A percentile compares a stretch with the other conserved stretches of the same genome.
These are phyloP conservation scores for Cyberlindnera meyerae DNA, from an alignment of 805 yeast species.

Conservation along the genomic window DNA sequence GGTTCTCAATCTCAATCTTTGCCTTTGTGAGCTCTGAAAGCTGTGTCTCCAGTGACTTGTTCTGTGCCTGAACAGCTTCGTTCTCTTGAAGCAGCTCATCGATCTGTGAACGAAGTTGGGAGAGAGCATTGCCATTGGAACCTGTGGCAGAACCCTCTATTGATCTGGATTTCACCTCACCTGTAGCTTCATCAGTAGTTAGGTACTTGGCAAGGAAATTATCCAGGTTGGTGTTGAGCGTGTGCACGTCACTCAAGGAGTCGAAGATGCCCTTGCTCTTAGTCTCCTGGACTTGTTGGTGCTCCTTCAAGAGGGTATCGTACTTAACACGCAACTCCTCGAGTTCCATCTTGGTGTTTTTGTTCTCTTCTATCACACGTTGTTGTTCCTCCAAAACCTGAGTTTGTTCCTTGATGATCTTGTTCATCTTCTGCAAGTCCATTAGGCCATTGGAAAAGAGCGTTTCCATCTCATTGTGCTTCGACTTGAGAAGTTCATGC, in stretches of 20 bases:
- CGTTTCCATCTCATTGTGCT: conserved; percentile 44
- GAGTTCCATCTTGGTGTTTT: conserved; percentile 40
- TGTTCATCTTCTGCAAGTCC: conserved; percentile 49
- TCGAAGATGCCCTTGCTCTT: conserved; percentile 26
- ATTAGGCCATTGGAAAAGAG: conserved; percentile 48
- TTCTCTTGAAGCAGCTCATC: conserved; percentile 49
- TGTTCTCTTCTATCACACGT: conserved; percentile 38
- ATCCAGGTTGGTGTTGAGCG: conserved; percentile 27
- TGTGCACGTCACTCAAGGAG: conserved; percentile 27
- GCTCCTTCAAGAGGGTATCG: conserved; percentile 41
- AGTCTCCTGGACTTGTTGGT: conserved; percentile 35
- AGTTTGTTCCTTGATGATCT: conserved; percentile 50
- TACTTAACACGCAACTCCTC: conserved; percentile 43
- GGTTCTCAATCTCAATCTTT: conserved; percentile 25
- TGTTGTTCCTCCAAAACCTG: conserved; percentile 38
- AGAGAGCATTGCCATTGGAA: conserved; percentile 6
- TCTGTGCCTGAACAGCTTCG: conserved; percentile 34
- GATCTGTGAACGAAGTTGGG: conserved; percentile 47
- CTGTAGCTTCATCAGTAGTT: conserved; percentile 16
- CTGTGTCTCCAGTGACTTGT: conserved; percentile 32
- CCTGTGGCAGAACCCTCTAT: background rate
- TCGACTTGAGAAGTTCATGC: conserved; percentile 36
- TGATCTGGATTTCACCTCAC: conserved; percentile 13
- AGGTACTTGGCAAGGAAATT: conserved; percentile 25
- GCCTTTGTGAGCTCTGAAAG: conserved; percentile 16